These are phyloP conservation scores for Russula ochroleuca DNA, from an alignment of 768 basidiomycete genomes.

Conservation along the genomic window DNA sequence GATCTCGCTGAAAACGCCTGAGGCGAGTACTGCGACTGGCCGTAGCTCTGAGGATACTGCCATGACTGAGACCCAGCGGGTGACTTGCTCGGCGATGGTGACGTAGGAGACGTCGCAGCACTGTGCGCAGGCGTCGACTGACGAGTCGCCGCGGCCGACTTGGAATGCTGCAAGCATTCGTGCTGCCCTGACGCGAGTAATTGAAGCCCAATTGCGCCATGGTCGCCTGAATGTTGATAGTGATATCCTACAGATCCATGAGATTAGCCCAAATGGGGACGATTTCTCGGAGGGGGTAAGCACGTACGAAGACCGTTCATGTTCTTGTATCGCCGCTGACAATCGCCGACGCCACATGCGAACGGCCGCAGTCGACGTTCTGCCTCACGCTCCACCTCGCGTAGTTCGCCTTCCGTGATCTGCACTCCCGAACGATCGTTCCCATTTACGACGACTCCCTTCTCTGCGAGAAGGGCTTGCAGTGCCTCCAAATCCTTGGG, in stretches of 20 bases:
- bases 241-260: slow-evolving; percentile 55
- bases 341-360: slow-evolving; percentile 85
- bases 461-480: slow-evolving; percentile 61
- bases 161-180: slow-evolving; percentile 43
- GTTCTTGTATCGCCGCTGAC: slow-evolving; percentile 90
- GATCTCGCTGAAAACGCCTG: slow-evolving; percentile 10
- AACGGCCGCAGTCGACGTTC: slow-evolving; percentile 80
- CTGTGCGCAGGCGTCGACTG: slow-evolving; percentile 23
- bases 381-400: slow-evolving; percentile 78
- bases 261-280: slow-evolving; percentile 18
- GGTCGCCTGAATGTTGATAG: slow-evolving; percentile 94
- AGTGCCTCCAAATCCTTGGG: slow-evolving; percentile 80
- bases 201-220: slow-evolving; percentile 83
- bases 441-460: slow-evolving; percentile 36
- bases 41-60: slow-evolving; percentile 13
- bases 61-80: slow-evolving; percentile 8
- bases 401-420: slow-evolving; percentile 53
- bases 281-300: background rate
- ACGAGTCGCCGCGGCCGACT: slow-evolving; percentile 22
- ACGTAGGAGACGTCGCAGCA: background rate
- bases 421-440: slow-evolving; percentile 36
- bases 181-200: slow-evolving; percentile 75
- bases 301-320: slow-evolving; percentile 83
- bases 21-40: slow-evolving; percentile 22
- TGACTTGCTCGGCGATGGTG: slow-evolving; percentile 8